Evolutionary conservation across 352 stramenopile species (phyloP).

Genomic region (Phytophthora gonapodyides): DNA sequence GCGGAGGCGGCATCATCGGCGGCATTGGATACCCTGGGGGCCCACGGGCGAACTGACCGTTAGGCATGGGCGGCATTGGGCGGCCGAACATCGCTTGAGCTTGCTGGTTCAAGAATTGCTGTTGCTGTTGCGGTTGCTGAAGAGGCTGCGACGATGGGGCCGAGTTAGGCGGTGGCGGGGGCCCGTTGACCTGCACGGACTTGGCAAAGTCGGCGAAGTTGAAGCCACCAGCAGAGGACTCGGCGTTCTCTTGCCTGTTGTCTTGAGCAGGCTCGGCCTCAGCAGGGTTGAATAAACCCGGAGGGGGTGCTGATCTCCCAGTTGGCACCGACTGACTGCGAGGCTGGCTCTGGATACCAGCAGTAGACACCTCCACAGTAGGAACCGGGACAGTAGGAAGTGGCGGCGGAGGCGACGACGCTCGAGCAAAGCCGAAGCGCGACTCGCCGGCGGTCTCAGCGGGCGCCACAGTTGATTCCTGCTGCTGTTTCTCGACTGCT

Average conservation of each 20-base stretch:
- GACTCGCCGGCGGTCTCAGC: conserved; percentile 31
- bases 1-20: conserved; percentile 22
- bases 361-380: background rate
- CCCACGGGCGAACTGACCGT: conserved; percentile 25
- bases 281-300: conserved; percentile 26
- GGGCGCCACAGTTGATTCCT: background rate
- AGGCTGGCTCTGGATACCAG: conserved; percentile 11
- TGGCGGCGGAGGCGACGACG: conserved; percentile 19
- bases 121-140: conserved; percentile 28
- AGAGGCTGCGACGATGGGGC: conserved; percentile 23
- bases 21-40: conserved; percentile 31
- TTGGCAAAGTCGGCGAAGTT: conserved; percentile 57
- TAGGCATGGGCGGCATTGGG: conserved; percentile 34
- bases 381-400: conserved; percentile 10
- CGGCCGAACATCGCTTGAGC: conserved; percentile 25
- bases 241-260: conserved; percentile 10
- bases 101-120: conserved; percentile 34
- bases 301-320: conserved; percentile 28
- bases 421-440: conserved; percentile 64
- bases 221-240: conserved; percentile 28
- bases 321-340: conserved; percentile 25
- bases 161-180: conserved; percentile 19
- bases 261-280: conserved; percentile 13
- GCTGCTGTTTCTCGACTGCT: conserved; percentile 21
- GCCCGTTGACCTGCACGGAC: conserved; percentile 37